Evolutionary conservation across 352 stramenopile genomes (phyloP), one percentile per base, ranked within the genome.

Genomic region (Phytophthora lateralis): DNA sequence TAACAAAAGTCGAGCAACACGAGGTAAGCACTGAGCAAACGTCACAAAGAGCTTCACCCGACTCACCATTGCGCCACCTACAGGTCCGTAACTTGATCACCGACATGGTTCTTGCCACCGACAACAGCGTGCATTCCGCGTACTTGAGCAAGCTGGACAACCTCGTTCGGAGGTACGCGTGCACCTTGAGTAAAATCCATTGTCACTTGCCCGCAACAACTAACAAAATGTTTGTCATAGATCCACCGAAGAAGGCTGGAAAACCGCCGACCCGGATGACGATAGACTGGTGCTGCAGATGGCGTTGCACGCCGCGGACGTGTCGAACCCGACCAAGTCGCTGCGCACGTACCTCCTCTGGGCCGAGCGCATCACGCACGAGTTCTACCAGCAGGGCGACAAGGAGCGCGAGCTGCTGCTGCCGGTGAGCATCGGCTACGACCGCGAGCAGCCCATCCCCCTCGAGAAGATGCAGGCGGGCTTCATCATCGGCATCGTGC

Each of bases 371-470:
- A 96, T 98, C 53, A 83, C 91, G 53, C 63, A 90, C 46, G 96
- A 99, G 72, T 98, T 98, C 60, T 98, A 97, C 60, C 66, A 88
- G 34, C 95, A 98, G 76, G 96, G 96, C 24, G 96, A 99, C 69
- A 92, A 94, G 58, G 96, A 98, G 63, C 91, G 91, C 42, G 73
- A 90, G 58, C 54, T 97, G 2, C 69, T 88, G 24, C 57, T 98
- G 14, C 76, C 86, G 3, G 73, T 97, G 29, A 97, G 80, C 64
- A 89, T 96, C 20, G 90, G 96, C 30, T 97, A 89, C 66, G 91
- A 98, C 64, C 84, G 91, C 12, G 67, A 96, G 21, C 88, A 91
- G 47, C 84, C 88, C 17, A 96, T 96, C 32, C 81, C 82, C 11
- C 63, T 96, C 14, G 76, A 91, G 48, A 95, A 97, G 62, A 90